Percentiles rank a stretch among this genome's conserved stretches.
Evolutionary conservation across 164 flowering plant genomes (phyloP).

Genomic region (Euptelea pleiosperma): DNA sequence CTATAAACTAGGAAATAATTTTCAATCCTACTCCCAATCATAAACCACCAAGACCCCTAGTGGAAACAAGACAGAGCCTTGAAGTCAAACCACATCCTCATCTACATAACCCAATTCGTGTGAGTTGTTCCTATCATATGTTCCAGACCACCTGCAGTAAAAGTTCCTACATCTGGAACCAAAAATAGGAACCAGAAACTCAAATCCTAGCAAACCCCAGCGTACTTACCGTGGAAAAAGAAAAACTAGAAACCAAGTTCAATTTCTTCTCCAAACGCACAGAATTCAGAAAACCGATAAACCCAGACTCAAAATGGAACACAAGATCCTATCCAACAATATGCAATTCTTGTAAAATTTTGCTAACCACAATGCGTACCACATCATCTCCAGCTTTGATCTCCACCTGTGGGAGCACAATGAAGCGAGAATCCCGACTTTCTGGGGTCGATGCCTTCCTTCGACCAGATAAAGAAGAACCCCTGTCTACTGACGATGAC

Average conservation of each 20-base stretch:
- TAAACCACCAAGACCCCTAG: too few relatives aligned
- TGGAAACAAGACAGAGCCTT: too few relatives aligned
- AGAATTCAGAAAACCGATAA: background rate
- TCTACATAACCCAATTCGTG: too few relatives aligned
- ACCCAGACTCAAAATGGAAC: background rate
- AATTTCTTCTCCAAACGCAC: background rate
- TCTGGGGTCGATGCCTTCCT: constrained; percentile 62
- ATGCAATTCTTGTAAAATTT: background rate
- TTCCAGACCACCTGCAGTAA: too few relatives aligned
- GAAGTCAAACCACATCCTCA: too few relatives aligned
- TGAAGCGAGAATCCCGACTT: constrained; percentile 75
- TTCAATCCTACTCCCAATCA: too few relatives aligned
- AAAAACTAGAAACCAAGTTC: background rate
- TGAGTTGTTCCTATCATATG: too few relatives aligned
- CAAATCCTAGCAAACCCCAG: too few relatives aligned
- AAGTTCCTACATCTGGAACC: too few relatives aligned
- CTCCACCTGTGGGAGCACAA: constrained; percentile 92
- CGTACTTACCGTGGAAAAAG: too few relatives aligned
- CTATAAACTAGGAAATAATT: too few relatives aligned
- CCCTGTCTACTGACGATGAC: constrained; percentile 59
- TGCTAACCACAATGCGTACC: constrained; percentile 40
- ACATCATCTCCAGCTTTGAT: constrained; percentile 86
- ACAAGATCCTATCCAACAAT: background rate
- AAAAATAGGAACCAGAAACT: background rate
- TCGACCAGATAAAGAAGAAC: constrained; percentile 55